Evolutionary conservation across 805 yeast genomes (phyloP).

Genomic region (Saccharomycopsis oosterbeekiorum): DNA sequence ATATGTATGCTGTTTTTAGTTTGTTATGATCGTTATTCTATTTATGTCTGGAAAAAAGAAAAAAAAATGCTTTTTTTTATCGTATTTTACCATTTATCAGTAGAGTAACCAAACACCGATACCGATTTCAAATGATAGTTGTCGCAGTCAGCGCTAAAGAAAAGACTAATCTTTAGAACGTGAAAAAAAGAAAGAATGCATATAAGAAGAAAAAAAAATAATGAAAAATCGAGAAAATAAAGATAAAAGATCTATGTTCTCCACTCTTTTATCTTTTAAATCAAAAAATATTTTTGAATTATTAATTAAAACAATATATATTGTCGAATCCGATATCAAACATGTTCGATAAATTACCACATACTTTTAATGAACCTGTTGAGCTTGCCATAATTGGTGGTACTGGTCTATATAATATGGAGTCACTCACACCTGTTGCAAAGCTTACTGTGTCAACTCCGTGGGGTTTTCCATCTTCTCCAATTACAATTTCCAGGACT

Average conservation of each 20-base stretch:
- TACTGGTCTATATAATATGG: constrained; percentile 89
- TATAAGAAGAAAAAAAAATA: not conserved
- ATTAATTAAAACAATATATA: not conserved
- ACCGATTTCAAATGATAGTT: not conserved
- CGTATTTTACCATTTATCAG: not conserved
- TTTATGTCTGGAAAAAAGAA: not conserved
- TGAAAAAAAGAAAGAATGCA: too few relatives aligned
- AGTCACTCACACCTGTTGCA: constrained; percentile 78
- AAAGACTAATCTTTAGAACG: too few relatives aligned
- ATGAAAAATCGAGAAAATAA: not conserved
- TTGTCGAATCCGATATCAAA: not conserved
- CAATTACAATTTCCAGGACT: constrained; percentile 83
- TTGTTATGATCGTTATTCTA: not conserved
- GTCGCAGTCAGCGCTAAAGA: not conserved
- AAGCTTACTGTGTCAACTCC: constrained; percentile 78
- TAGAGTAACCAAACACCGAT: not conserved
- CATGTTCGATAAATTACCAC: constrained; percentile 31
- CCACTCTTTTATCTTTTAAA: too few relatives aligned
- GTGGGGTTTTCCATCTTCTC: constrained; percentile 95
- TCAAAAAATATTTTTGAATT: not conserved
- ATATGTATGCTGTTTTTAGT: not conserved
- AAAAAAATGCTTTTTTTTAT: too few relatives aligned
- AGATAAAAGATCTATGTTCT: too few relatives aligned
- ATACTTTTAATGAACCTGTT: constrained; percentile 53
- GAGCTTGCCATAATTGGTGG: constrained; percentile 92